Base-by-base conservation (phyloP, 1,139 yeast genomes). In the Pichiaceae sp. region DNA sequence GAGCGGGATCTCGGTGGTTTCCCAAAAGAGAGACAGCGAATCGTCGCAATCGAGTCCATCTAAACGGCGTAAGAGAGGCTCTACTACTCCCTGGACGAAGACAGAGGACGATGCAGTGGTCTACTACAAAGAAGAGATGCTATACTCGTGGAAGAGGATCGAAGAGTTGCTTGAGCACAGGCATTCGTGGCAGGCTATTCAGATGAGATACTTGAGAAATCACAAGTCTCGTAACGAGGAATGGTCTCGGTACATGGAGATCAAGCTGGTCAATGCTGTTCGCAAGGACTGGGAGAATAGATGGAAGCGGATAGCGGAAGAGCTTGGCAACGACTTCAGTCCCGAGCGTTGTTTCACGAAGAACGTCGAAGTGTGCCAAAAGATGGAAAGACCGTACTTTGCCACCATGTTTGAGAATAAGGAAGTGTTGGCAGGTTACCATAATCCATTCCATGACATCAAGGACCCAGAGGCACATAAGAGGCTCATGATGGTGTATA, bases 151-250 rank as follows among this genome's bases (percentile, higher is more conserved):
- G 70, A 56, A 58, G 31, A 56, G 53, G 33, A 63, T 64, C 33
- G 60, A 63, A 21, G 43, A 48, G 28, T 47, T 54, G 25, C 47
- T 65, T 20, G 53, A 57, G 12, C 42, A 51, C 18, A 47, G 56
- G 34, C 68, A 64, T 43, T 47, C 66, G 11, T 62, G 68, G 66
- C 68, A 63, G 45, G 66, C 68, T 2, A 59, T 64, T 30, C 70
- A 64, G 47, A 64, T 64, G 68, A 47, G 68, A 37, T 66, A 66
- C 44, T 50, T 65, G 33, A 55, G 70, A 7, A 49, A 56, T 21
- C 59, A 63, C 39, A 60, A 61, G 40, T 50, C 57, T 9, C 47
- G 67, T 29, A 53, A 56, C 37, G 60, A 51, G 16, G 46, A 48
- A 28, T 54, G 65, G 54, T 50, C 62, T 3, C 41, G 50, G 19